phyloP scores from a whole-genome alignment of 352 stramenopile species.

The Phytophthora pluvialis region DNA sequence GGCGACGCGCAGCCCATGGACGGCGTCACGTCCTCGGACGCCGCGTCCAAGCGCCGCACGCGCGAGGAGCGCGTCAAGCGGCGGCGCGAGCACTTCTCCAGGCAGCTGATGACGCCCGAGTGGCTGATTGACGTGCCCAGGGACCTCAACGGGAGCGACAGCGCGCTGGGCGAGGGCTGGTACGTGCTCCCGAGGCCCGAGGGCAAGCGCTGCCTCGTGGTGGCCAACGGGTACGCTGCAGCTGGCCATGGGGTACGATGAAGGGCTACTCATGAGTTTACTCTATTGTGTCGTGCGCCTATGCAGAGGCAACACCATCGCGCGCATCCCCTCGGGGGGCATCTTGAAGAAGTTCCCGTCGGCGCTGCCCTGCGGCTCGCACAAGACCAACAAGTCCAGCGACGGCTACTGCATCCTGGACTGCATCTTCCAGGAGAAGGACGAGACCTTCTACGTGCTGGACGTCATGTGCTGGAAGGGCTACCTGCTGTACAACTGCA shows the following conservation, averaged over 20 bases:
- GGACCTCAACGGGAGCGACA: conserved; percentile 85
- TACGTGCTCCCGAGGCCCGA: conserved; percentile 92
- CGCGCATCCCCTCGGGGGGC: conserved; percentile 76
- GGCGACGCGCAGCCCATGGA: conserved; percentile 41
- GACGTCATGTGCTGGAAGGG: conserved; percentile 95
- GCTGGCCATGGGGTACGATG: not conserved
- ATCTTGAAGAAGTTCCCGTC: conserved; percentile 90
- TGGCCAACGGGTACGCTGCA: conserved; percentile 75
- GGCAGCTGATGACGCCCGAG: conserved; percentile 89
- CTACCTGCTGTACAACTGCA: conserved; percentile 93
- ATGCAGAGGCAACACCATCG: conserved; percentile 75
- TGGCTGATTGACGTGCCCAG: conserved; percentile 90
- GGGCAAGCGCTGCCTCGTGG: conserved; percentile 90
- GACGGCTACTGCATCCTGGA: conserved; percentile 92
- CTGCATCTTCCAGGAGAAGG: conserved; percentile 91
- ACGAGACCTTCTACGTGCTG: conserved; percentile 92
- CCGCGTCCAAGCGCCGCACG: conserved; percentile 57
- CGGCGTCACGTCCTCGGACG: conserved; percentile 7
- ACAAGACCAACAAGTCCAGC: conserved; percentile 71
- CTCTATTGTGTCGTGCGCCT: not conserved
- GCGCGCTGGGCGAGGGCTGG: conserved; percentile 80
- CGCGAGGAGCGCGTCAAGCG: conserved; percentile 82
- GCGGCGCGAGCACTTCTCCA: conserved; percentile 74
- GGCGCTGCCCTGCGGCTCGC: conserved; percentile 78
- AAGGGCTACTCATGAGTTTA: conserved; percentile 3